Conservation (phyloP, 768 basidiomycete genomes). For the Imleria badia region DNA sequence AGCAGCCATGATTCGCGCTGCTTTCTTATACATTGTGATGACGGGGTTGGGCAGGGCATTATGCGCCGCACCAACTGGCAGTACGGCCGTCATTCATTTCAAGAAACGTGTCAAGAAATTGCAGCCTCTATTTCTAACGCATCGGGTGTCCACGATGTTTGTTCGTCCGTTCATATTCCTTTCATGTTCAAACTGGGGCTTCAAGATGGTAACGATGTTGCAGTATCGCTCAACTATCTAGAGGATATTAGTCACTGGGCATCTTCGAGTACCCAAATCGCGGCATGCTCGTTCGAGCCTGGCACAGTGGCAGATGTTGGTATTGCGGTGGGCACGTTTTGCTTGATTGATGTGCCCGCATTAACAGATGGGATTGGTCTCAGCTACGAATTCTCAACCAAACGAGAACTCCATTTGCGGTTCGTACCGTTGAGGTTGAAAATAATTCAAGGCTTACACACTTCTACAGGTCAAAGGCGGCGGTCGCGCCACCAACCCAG, state of each 20-base stretch:
- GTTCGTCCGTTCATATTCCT: conserved; percentile 24
- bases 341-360: too few relatives aligned
- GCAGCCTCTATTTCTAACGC: conserved; percentile 15
- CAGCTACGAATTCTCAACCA: conserved; percentile 36
- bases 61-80: too few relatives aligned
- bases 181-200: not conserved
- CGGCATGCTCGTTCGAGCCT: conserved; percentile 58
- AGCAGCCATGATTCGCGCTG: too few relatives aligned
- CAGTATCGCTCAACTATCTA: conserved; percentile 30
- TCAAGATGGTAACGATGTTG: not conserved
- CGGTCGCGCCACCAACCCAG: conserved; percentile 52
- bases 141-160: conserved; percentile 45
- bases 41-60: too few relatives aligned
- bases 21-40: too few relatives aligned
- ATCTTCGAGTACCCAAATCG: conserved; percentile 42
- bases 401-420: conserved; percentile 34
- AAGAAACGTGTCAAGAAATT: not conserved
- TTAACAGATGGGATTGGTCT: not conserved
- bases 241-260: conserved; percentile 51
- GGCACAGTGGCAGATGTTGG: conserved; percentile 51
- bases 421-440: conserved; percentile 5
- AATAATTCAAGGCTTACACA: too few relatives aligned
- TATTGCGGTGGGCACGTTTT: conserved; percentile 39
- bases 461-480: conserved; percentile 56
- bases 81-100: too few relatives aligned